Percentiles rank a stretch among this genome's conserved stretches.
Conservation (phyloP, 2,329 filamentous ascomycete genomes). For the Elsinoe fawcettii region DNA sequence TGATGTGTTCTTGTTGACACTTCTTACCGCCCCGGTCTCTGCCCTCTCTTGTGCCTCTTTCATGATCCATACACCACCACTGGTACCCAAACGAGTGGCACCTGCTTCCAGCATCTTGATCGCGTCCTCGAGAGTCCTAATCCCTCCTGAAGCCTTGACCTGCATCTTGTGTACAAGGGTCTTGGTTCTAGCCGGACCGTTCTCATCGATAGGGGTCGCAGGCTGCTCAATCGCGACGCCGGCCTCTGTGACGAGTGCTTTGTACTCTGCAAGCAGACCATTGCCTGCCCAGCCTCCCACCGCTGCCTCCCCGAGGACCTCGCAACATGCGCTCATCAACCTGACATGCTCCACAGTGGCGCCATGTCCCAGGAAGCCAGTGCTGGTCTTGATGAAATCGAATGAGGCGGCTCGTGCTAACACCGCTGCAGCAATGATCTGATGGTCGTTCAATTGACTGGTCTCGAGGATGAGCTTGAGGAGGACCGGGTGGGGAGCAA, state of each 20-base stretch:
- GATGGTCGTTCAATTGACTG: slow-evolving; percentile 39
- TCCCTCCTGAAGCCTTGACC: slow-evolving; percentile 53
- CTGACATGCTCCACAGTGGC: slow-evolving; percentile 46
- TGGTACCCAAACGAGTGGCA: slow-evolving; percentile 50
- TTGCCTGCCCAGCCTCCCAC: slow-evolving; percentile 17
- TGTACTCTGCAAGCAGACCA: slow-evolving; percentile 6
- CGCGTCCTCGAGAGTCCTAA: slow-evolving; percentile 45
- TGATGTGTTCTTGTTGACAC: slow-evolving; percentile 10
- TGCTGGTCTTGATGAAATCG: slow-evolving; percentile 55
- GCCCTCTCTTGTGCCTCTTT: slow-evolving; percentile 35
- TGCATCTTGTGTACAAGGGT: slow-evolving; percentile 32
- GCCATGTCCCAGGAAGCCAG: slow-evolving; percentile 50
- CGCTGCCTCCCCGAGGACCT: slow-evolving; percentile 33
- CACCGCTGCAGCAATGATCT: slow-evolving; percentile 48
- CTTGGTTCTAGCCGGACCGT: slow-evolving; percentile 16
- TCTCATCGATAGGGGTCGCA: slow-evolving; percentile 2
- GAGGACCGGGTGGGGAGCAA: slow-evolving; percentile 36
- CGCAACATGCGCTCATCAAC: slow-evolving; percentile 46
- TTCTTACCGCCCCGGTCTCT: slow-evolving; percentile 12
- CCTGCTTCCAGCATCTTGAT: slow-evolving; percentile 50
- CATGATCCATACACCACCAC: slow-evolving; percentile 49
- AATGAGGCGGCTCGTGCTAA: slow-evolving; percentile 46
- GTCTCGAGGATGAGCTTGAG: slow-evolving; percentile 55
- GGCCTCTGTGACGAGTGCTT: slow-evolving; percentile 1
- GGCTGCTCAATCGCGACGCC: neutral